Evolutionary conservation across 2,329 filamentous ascomycete species (phyloP), one percentile per base, ranked within the genome.

Genomic region (Aspergillus candidus): DNA sequence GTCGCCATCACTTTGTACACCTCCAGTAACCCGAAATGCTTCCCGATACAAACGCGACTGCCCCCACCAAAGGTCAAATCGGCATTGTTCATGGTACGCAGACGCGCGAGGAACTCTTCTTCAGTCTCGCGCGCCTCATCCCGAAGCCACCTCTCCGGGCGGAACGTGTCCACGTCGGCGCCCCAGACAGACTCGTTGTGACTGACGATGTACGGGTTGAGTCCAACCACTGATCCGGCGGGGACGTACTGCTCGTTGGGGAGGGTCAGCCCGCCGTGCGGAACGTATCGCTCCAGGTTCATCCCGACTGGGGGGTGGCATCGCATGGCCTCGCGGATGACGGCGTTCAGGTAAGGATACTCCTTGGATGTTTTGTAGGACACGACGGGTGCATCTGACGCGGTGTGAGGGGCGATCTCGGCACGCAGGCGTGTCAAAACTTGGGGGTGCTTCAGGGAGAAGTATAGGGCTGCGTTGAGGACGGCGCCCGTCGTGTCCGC

Each of bases 1-100:
- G 75, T 71, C 4, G 76, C 76, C 31, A 78, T 61, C 31, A 80
- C 69, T 66, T 82, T 82, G 63, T 79, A 77, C 53, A 79, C 77
- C 60, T 80, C 77, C 22, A 79, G 61, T 33, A 78, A 61, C 0
- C 75, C 76, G 29, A 80, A 56, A 55, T 79, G 76, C 4, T 73
- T 69, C 14, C 76, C 77, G 46, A 79, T 77, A 55, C 77, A 80
- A 3, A 78, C 59, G 38, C 78, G 74, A 7, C 69, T 69, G 18
- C 77, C 77, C 10, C 72, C 76, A 15, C 77, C 76, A 50, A 80
- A 80, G 1, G 61, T 59, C 22, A 72, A 52, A 47, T 69, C 64
- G 0, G 63, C 52, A 27, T 63, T 57, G 35, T 69, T 69, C 67
- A 71, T 72, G 5, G 50, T 48, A 7, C 53, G 49, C 31, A 66